Evolutionary conservation across 345 rosid species (phyloP).

Genomic region (Boechera retrofracta): DNA sequence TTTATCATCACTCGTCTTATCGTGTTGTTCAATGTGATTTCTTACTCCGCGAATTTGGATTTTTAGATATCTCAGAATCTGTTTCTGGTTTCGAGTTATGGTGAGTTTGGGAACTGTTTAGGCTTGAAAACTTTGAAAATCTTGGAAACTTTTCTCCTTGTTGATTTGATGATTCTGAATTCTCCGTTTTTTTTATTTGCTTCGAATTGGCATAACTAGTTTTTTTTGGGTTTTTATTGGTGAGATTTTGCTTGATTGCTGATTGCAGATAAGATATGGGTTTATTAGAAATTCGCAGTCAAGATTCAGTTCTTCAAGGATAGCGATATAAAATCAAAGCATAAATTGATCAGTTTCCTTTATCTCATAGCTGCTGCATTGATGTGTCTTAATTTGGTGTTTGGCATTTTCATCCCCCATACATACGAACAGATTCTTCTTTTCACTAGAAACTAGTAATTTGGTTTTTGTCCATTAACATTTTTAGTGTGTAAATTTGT

Average conservation of each 20-base stretch:
- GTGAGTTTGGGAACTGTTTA: neutral
- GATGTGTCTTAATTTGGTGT: neutral
- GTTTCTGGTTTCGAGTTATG: neutral
- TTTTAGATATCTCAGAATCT: neutral
- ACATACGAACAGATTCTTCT: neutral
- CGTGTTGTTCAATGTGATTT: slow-evolving; percentile 6
- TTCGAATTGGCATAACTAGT: neutral
- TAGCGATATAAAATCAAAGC: neutral
- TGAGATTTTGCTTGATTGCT: neutral
- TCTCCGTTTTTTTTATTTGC: neutral
- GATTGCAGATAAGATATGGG: neutral
- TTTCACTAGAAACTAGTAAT: neutral
- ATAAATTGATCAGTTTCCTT: neutral
- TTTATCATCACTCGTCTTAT: neutral
- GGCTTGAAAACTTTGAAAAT: neutral
- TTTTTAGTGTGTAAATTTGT: neutral
- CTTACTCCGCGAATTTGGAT: neutral
- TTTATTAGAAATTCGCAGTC: neutral
- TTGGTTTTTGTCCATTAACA: neutral
- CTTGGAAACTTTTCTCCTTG: neutral
- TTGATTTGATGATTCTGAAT: slow-evolving; percentile 9
- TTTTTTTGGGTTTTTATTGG: neutral
- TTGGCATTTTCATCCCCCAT: neutral
- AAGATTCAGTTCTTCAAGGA: neutral
- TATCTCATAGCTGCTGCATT: neutral